phyloP scores from a whole-genome alignment of 2,329 filamentous ascomycete species.

The Aspergillus luchuensis region DNA sequence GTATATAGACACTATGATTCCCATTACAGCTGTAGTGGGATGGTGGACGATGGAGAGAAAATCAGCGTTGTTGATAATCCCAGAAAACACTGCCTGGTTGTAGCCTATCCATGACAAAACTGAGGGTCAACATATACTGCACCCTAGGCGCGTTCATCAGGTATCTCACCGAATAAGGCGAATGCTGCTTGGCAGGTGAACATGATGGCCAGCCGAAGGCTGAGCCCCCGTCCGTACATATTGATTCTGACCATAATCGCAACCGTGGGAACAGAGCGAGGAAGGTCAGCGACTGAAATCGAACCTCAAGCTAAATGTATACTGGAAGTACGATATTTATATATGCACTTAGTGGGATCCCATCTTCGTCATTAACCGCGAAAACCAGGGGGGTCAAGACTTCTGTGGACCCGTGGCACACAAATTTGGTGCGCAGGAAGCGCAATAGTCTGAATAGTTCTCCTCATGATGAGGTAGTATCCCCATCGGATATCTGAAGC shows the following conservation, averaged over 20 bases:
- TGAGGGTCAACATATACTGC: slow-evolving; percentile 12
- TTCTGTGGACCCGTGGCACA: slow-evolving; percentile 11
- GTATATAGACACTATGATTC: slow-evolving; percentile 49
- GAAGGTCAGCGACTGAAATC: not conserved
- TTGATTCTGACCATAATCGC: slow-evolving; percentile 26
- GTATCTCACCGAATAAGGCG: slow-evolving; percentile 28
- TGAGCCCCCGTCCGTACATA: slow-evolving; percentile 30
- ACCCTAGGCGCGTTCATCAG: not conserved
- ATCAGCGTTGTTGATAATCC: slow-evolving; percentile 50
- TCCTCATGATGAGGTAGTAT: not conserved
- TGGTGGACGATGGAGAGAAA: slow-evolving; percentile 46
- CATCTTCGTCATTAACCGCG: not conserved
- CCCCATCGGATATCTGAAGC: slow-evolving; percentile 2
- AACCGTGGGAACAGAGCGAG: slow-evolving; percentile 2
- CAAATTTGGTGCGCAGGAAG: slow-evolving; percentile 6
- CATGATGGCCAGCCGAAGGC: slow-evolving; percentile 31
- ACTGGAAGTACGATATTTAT: slow-evolving; percentile 9
- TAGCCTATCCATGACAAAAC: slow-evolving; percentile 38
- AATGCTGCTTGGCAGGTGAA: slow-evolving; percentile 30
- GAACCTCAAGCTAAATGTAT: not conserved
- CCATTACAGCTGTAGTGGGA: slow-evolving; percentile 41
- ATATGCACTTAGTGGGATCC: slow-evolving; percentile 4
- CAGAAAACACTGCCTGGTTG: slow-evolving; percentile 54
- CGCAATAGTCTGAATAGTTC: not conserved
- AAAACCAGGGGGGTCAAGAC: slow-evolving; percentile 7